Percentiles rank a stretch among this genome's conserved stretches.
phyloP scores from a whole-genome alignment of 306 rosid genomes.

The Chamaecrista fasciculata region DNA sequence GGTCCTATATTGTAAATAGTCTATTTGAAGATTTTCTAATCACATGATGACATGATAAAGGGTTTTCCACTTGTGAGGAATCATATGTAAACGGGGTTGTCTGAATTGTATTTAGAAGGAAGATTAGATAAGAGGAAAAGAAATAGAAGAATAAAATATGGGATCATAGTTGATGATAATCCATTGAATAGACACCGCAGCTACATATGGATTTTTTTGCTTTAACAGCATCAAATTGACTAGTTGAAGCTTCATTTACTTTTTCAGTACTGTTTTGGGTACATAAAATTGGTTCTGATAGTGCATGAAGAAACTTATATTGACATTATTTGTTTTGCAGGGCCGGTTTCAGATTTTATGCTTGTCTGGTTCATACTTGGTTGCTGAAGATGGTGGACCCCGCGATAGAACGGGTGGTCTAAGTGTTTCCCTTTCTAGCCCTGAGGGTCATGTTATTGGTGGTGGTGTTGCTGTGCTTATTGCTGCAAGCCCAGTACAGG shows the following conservation, averaged over 20 bases:
- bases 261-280: neutral
- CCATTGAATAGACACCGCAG: neutral
- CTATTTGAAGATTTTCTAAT: neutral
- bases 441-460: conserved; percentile 90
- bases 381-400: conserved; percentile 90
- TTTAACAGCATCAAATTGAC: neutral
- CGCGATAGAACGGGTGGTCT: conserved; percentile 79
- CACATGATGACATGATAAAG: neutral
- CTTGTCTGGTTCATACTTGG: conserved; percentile 94
- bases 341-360: conserved; percentile 90
- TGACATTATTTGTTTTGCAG: conserved; percentile 37
- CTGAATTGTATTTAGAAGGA: neutral
- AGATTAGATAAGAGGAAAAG: neutral
- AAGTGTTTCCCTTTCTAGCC: conserved; percentile 78
- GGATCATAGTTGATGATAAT: neutral
- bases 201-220: neutral
- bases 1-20: neutral
- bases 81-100: neutral
- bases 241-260: neutral
- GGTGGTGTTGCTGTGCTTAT: conserved; percentile 79
- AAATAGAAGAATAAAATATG: neutral
- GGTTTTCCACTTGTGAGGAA: neutral
- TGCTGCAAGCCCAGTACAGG: conserved; percentile 90
- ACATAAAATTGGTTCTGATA: conserved; percentile 4
- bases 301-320: conserved; percentile 10